Base-by-base conservation (phyloP, 768 basidiomycete genomes). In the Amylocystis lapponica region DNA sequence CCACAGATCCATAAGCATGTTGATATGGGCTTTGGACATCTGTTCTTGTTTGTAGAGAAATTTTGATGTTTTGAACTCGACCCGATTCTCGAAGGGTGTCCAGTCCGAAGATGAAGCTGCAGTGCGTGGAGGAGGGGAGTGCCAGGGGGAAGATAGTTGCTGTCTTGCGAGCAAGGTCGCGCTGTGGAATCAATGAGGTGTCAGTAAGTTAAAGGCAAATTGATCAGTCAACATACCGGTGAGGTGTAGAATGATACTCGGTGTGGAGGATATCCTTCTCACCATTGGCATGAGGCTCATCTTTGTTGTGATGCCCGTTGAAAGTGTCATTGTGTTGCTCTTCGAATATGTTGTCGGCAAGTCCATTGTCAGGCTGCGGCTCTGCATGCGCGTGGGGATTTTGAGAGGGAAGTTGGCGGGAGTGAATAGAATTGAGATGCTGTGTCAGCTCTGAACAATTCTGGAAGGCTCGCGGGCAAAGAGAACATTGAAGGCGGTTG, bases 61-160 rank as follows among this genome's bases (percentile, higher is more conserved):
- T 5, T 66, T 54, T 0, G 60, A 54, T 3, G 51, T 2, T 20
- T 51, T 47, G 26, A 61, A 62, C 31, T 55, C 48, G 4, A 50
- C 14, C 3, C 56, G 45, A 10, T 21, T 39, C 0, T 41, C 6
- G 20, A 49, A 62, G 2, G 60, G 60, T 2, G 30, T 20, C 56
- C 56, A 61, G 13, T 52, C 48, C 9, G 39, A 44, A 14, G 5
- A 29, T 2, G 10, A 3, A 21, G 27, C 4, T 0, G 4, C 22
- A 2, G 13, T 21, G 3, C 23, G 43, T 4, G 46, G 42, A 10
- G 42, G 33, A 6, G 51, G 49, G 33, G 40, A 4, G 39, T 21
- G 11, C 25, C 32, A 1, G 25, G 22, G 4, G 27, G 41, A 4
- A 53, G 27, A 26, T 29, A 34, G 3, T 37, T 32, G 4, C 51